These are phyloP conservation scores for Trichophyton benhamiae DNA, from an alignment of 2,329 filamentous ascomycete species.

Conservation along the genomic window DNA sequence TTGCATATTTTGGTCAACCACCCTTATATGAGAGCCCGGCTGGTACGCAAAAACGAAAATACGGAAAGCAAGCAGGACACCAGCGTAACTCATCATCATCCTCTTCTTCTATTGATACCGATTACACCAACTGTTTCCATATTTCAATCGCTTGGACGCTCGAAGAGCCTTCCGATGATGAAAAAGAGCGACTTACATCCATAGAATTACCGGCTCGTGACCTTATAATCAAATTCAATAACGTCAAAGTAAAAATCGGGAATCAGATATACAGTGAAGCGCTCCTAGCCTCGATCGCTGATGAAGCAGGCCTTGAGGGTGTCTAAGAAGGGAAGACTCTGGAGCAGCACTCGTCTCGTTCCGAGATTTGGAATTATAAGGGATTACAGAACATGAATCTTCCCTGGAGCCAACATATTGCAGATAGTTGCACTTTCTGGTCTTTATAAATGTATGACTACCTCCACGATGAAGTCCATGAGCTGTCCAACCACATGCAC, in stretches of 20 bases:
- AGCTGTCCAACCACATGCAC: no score
- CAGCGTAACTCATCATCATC: not conserved
- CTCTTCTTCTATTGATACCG: constrained; percentile 14
- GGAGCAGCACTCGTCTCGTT: no score
- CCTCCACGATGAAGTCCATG: no score
- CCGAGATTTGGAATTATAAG: no score
- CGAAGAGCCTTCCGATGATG: constrained; percentile 37
- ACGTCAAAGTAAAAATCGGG: constrained; percentile 63
- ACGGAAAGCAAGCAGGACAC: constrained; percentile 1
- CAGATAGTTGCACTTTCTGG: no score
- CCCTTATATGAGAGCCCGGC: constrained; percentile 47
- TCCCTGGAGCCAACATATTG: no score
- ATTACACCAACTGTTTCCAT: constrained; percentile 57
- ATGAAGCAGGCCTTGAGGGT: constrained; percentile 12
- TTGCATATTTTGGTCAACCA: constrained; percentile 51
- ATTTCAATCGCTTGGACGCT: constrained; percentile 82
- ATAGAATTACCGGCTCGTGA: constrained; percentile 18
- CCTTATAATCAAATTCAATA: constrained; percentile 40
- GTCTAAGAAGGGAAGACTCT: constrained; percentile 4
- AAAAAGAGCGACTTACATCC: constrained; percentile 21
- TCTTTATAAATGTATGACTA: no score
- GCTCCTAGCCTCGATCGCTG: constrained; percentile 13
- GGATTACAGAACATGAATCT: no score
- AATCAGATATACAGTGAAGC: constrained; percentile 45
- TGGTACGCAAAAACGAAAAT: constrained; percentile 7